Evolutionary conservation across 768 basidiomycete genomes (phyloP), one percentile per base, ranked within the genome.

Genomic region (Phanerochaete sordida): DNA sequence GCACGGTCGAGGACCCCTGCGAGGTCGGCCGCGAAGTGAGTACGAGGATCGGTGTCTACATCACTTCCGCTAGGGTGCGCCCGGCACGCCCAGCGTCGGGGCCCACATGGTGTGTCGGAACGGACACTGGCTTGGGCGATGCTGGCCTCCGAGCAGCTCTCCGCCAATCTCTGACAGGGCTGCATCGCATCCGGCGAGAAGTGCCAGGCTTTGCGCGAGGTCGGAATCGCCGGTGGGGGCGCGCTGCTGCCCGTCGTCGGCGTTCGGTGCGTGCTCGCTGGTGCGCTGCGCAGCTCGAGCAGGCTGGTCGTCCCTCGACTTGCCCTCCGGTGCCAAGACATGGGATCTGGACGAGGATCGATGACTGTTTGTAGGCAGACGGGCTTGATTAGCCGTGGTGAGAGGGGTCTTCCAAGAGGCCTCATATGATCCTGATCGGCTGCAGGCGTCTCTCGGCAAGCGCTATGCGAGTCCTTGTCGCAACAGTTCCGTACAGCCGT

Each of bases 371-470:
- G 30, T 52, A 30, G 51, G 48, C 16, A 35, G n/a, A n/a, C 53
- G 53, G 53, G 53, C 53, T 54, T 54, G 66, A 65, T 62, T 67
- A 67, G 52, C 69, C 69, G 69, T 58, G 64, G 69, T 70, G 69
- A 67, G 69, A 70, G 65, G 64, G 48, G 59, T 45, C 26, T 19
- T 26, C n/a, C 26, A 19, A 31, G 55, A 56, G 54, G 52, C 31
- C 55, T 62, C 61, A 62, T 62, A 56, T 50, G 62, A 57, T 62
- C 49, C 46, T 49, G 65, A 63, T 65, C 64, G 63, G 62, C 53
- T 58, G 49, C 31, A 37, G 27, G 57, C 26, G 57, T 31, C 53
- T 60, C 16, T 57, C 24, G 54, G 52, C 52, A 54, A 44, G 64
- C 61, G 57, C 37, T 56, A 48, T 31, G 61, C 46, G 64, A 54